Base-by-base conservation (phyloP, 805 yeast genomes). In the Nakazawaea holstii region DNA sequence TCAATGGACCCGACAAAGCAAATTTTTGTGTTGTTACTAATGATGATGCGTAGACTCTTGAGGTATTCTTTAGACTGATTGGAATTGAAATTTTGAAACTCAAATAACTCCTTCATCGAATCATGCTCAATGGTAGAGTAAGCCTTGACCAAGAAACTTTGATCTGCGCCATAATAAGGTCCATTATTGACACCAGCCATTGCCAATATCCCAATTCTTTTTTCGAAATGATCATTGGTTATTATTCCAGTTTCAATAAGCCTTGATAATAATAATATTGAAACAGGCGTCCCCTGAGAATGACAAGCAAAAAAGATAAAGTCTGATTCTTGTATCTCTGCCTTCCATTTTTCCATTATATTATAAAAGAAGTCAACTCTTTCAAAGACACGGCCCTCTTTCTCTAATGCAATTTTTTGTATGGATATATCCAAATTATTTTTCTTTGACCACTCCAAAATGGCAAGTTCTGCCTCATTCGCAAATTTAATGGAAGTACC, bases 141-240 rank as follows among this genome's bases (percentile, higher is more conserved):
- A 0, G 97, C 97, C 53, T 90, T 77, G 65, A 92, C 83, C 52
- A 91, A 77, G 26, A 90, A 68, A 8, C 82, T 80, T 61, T 88
- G 90, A 60, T 94, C 98, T 56, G 80, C 79, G 0, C 97, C 97
- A 54, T 82, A 88, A 59, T 88, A 87, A 2, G 99, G 99, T 0
- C 99, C 99, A 60, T 88, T 80, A 56, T 90, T 88, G 24, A 91
- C 80, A 1, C 98, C 98, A 0, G 98, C 98, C 99, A 92, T 92
- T 3, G 92, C 92, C 43, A 92, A 66, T 15, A 92, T 68, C 0
- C 94, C 88, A 11, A 91, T 73, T 20, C 76, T 62, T 51, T 77
- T 74, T 46, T 65, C 67, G 15, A 39, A 27, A 51, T 49, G 69
- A 39, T 65, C 57, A 26, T 62, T 59, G 14, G 71, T 59, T 9